phyloP scores from a whole-genome alignment of 1,139 yeast species.

The Taphrina sp. region DNA sequence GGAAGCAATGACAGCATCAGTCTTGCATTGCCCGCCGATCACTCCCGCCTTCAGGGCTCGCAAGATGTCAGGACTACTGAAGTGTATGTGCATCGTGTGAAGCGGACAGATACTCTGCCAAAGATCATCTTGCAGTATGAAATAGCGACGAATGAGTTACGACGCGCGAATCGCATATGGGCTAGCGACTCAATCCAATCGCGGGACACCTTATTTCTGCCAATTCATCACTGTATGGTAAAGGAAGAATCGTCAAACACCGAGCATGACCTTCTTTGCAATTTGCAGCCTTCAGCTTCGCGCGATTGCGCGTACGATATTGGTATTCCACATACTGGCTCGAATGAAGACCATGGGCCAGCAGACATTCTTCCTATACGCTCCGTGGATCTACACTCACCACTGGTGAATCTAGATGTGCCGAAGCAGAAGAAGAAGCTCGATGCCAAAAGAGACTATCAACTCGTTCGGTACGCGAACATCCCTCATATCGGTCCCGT shows the following conservation, averaged over 20 bases:
- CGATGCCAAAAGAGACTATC: not conserved
- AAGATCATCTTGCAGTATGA: constrained; percentile 36
- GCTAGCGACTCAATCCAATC: constrained; percentile 38
- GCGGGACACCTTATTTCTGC: constrained; percentile 36
- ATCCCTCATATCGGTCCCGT: constrained; percentile 5
- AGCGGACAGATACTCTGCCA: constrained; percentile 37
- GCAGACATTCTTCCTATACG: too few relatives aligned
- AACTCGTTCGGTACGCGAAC: constrained; percentile 2
- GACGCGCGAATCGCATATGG: constrained; percentile 38
- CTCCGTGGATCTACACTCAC: not conserved
- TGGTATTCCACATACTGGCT: too few relatives aligned
- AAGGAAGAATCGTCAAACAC: too few relatives aligned
- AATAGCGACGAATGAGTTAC: constrained; percentile 35
- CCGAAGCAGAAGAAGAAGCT: not conserved
- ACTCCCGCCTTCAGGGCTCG: too few relatives aligned
- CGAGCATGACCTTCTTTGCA: too few relatives aligned
- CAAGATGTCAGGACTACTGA: not conserved
- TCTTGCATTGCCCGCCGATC: too few relatives aligned
- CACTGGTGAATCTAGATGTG: not conserved
- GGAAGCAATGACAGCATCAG: too few relatives aligned
- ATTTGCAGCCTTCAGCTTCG: constrained; percentile 16
- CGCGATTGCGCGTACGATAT: too few relatives aligned
- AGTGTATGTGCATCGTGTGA: constrained; percentile 38
- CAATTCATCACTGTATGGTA: constrained; percentile 36
- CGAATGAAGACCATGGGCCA: too few relatives aligned